A percentile compares a stretch with the other conserved stretches of the same genome.
Evolutionary conservation across 176 grass and related monocot species (phyloP).

Genomic region (barley (Hordeum vulgare)): DNA sequence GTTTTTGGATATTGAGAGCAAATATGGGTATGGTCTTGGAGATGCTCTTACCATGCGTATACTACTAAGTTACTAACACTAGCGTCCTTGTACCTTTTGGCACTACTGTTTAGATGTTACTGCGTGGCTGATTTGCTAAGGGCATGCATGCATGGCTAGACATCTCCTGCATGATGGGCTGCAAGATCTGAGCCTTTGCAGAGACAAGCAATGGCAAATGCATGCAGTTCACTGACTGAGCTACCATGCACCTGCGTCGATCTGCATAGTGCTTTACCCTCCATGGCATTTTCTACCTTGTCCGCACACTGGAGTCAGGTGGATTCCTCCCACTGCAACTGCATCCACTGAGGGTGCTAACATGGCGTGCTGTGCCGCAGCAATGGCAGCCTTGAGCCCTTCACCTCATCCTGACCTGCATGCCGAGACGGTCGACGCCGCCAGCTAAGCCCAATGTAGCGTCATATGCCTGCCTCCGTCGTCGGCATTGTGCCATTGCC

Average conservation of each 20-base stretch:
- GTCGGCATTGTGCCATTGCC: not conserved
- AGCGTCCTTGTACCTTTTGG: constrained; percentile 8
- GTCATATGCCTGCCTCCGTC: not conserved
- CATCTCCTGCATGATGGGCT: constrained; percentile 29
- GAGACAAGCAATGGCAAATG: constrained; percentile 12
- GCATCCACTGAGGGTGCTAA: constrained; percentile 23
- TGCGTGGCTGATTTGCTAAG: constrained; percentile 7
- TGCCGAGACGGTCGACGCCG: not conserved
- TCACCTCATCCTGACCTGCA: constrained; percentile 19
- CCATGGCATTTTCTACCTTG: constrained; percentile 46
- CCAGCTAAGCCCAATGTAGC: constrained; percentile 19
- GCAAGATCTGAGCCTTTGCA: constrained; percentile 37
- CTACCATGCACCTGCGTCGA: constrained; percentile 12
- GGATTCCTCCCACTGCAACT: constrained; percentile 31
- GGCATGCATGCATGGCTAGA: not conserved
- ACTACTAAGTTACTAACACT: not conserved
- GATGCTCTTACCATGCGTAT: constrained; percentile 8
- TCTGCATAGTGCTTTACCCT: constrained; percentile 38
- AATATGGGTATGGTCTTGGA: too few species aligned
- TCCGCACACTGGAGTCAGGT: constrained; percentile 38
- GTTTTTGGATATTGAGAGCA: too few species aligned
- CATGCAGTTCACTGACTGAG: constrained; percentile 2
- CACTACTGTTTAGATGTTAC: constrained; percentile 32
- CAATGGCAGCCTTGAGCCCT: constrained; percentile 43
- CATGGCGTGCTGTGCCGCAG: constrained; percentile 31